Evolutionary conservation across 257 asterid genomes (phyloP), one percentile per base, ranked within the genome.

Genomic region (Euphrasia confusa): DNA sequence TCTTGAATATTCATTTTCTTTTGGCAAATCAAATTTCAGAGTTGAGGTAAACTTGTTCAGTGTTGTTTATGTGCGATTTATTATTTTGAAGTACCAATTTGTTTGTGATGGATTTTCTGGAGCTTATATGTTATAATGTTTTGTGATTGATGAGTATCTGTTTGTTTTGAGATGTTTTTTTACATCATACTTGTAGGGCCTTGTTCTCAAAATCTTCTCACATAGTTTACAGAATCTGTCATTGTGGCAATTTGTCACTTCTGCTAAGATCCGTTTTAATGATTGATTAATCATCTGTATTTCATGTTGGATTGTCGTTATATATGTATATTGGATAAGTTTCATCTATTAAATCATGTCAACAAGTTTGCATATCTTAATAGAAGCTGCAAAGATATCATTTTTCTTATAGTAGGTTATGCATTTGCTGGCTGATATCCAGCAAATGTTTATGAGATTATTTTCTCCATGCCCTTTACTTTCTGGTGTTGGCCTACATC

Each of bases 391-490:
- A 24, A 30, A 15, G 5, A 39, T 18, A 15, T 53, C 35, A 12
- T 48, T 30, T 18, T 54, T 32, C 24, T 21, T 14, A 54, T 28
- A 14, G 1, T 61, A 68, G 55, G 48, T 32, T 10, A 21, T 53
- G 35, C 65, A 17, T 69, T 44, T 64, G 54, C 44, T 52, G 45
- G 53, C 17, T 52, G 45, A 52, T 65, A 30, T 56, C 37, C 49
- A 15, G 3, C 35, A 30, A 17, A n/a, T 61, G 42, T 26, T 60
- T 35, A 26, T 21, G 66, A 28, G 37, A 21, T 24, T 60, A 24
- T 60, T 39, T 65, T 39, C 63, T 62, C 53, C 52, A 37, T 27
- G 59, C 24, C 26, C 48, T 66, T 55, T 73, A 45, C n/a, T 66
- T 63, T 14, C 64, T 64, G 28, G 66, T 68, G 58, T 39, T 37